Evolutionary conservation across 192 early-diverging fungal genomes (phyloP).

Genomic region (Phlyctochytrium planicorne): DNA sequence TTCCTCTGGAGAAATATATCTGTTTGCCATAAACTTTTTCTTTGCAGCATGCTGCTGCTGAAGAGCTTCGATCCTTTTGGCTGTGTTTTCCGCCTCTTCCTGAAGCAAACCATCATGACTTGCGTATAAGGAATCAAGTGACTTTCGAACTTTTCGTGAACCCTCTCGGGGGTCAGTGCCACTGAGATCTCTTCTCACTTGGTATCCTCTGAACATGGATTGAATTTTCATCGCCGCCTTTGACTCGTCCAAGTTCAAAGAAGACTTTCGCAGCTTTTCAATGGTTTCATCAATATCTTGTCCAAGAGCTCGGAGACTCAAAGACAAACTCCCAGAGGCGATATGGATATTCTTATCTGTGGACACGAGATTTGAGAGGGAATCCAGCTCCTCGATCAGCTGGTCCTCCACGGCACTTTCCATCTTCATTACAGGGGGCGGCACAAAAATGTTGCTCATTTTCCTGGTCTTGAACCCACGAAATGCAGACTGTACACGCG

Average conservation of each 20-base stretch:
- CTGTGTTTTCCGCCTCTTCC: no score
- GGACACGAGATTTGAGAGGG: background rate
- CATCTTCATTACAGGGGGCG: background rate
- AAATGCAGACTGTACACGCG: slow-evolving; percentile 1
- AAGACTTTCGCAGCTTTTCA: background rate
- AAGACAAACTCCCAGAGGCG: background rate
- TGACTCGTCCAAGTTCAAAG: background rate
- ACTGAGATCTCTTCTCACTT: background rate
- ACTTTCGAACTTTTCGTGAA: background rate
- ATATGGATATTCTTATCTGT: no score
- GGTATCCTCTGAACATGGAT: background rate
- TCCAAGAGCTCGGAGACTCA: background rate
- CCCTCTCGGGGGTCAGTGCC: background rate
- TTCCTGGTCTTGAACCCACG: background rate
- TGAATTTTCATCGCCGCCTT: background rate
- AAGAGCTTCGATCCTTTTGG: no score
- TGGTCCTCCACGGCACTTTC: background rate
- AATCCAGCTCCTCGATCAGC: background rate
- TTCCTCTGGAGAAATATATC: background rate
- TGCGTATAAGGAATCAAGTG: background rate
- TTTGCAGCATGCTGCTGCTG: no score
- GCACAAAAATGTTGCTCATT: background rate
- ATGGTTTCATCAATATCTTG: background rate
- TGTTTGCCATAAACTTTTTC: no score
- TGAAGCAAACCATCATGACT: background rate